These are phyloP conservation scores for Thoreauomyces humboldtii DNA, from an alignment of 192 early-diverging fungal genomes.

Conservation along the genomic window DNA sequence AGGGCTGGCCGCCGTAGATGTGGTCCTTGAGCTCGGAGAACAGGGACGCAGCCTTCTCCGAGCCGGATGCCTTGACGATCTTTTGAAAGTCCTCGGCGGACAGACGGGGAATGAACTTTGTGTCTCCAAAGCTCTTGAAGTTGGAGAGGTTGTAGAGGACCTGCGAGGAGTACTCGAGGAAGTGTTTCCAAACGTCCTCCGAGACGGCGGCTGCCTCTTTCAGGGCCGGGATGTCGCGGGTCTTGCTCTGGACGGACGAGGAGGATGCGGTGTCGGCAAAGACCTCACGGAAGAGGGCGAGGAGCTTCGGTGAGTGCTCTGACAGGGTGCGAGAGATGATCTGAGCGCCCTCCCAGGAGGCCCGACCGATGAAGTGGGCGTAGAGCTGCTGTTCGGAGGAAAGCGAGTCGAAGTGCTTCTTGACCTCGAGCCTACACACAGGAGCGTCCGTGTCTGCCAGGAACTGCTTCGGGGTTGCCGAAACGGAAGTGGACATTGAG, in stretches of 20 bases:
- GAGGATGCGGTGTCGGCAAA: slow-evolving; percentile 33
- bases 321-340: slow-evolving; percentile 40
- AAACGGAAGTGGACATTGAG: neutral
- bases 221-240: slow-evolving; percentile 7
- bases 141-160: slow-evolving; percentile 49
- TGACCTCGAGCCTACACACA: slow-evolving; percentile 48
- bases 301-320: slow-evolving; percentile 17
- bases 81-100: slow-evolving; percentile 36
- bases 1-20: slow-evolving; percentile 45
- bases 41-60: slow-evolving; percentile 20
- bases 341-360: slow-evolving; percentile 52
- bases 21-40: slow-evolving; percentile 27
- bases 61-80: slow-evolving; percentile 41
- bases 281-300: slow-evolving; percentile 40
- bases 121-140: slow-evolving; percentile 64
- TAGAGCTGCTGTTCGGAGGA: slow-evolving; percentile 49
- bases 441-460: slow-evolving; percentile 49
- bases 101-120: slow-evolving; percentile 58
- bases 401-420: slow-evolving; percentile 48
- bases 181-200: slow-evolving; percentile 47
- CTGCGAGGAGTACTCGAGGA: slow-evolving; percentile 53
- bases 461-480: neutral
- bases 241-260: slow-evolving; percentile 1
- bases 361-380: slow-evolving; percentile 52
- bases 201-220: slow-evolving; percentile 35